Evolutionary conservation across 805 yeast species (phyloP).

Genomic region (Starmerella powellii): DNA sequence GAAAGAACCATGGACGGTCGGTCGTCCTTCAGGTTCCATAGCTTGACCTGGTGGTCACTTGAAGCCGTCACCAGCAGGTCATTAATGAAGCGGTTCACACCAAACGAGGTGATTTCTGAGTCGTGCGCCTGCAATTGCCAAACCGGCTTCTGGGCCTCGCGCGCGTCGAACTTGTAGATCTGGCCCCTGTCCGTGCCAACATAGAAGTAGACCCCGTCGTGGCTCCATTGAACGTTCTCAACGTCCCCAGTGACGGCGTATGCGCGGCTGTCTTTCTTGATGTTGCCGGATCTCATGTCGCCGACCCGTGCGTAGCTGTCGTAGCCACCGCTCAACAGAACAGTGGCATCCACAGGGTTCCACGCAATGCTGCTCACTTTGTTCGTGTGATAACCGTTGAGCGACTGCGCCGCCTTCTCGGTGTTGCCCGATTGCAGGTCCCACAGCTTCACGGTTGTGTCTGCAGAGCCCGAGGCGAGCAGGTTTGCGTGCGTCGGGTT

Average conservation of each 20-base stretch:
- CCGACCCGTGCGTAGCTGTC: slow-evolving; percentile 62
- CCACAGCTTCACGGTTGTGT: slow-evolving; percentile 89
- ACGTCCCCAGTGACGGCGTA: slow-evolving; percentile 66
- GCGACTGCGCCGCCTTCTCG: slow-evolving; percentile 60
- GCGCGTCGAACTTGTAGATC: slow-evolving; percentile 77
- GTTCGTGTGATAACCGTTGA: slow-evolving; percentile 54
- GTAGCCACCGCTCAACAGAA: slow-evolving; percentile 84
- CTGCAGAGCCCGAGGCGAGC: slow-evolving; percentile 91
- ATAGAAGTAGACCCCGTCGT: slow-evolving; percentile 43
- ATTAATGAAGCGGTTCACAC: slow-evolving; percentile 51
- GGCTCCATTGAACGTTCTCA: slow-evolving; percentile 67
- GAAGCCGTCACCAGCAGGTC: slow-evolving; percentile 79
- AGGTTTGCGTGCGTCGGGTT: slow-evolving; percentile 71
- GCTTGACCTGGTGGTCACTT: slow-evolving; percentile 70
- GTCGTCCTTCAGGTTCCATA: slow-evolving; percentile 63
- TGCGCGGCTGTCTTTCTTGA: slow-evolving; percentile 42
- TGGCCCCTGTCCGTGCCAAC: slow-evolving; percentile 90
- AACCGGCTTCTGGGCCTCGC: slow-evolving; percentile 50
- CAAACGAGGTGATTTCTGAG: slow-evolving; percentile 76
- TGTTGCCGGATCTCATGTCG: slow-evolving; percentile 70
- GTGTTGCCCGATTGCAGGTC: slow-evolving; percentile 52
- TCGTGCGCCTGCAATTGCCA: slow-evolving; percentile 98
- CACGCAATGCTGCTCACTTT: slow-evolving; percentile 82
- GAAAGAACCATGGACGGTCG: slow-evolving; percentile 78
- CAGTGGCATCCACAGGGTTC: slow-evolving; percentile 45